Conservation (phyloP, 306 rosid species). For the Begonia fuchsioides region DNA sequence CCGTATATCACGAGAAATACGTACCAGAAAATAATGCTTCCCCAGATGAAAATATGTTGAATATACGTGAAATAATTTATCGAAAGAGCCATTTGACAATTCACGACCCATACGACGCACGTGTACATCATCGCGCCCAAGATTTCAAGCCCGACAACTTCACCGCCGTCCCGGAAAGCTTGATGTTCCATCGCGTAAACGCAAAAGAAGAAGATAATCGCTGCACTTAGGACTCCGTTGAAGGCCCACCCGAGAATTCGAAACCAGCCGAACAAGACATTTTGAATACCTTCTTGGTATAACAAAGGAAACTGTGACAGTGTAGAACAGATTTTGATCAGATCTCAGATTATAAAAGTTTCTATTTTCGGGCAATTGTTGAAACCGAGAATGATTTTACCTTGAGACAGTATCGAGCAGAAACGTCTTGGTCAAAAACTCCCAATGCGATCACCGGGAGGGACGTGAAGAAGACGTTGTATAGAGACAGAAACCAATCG, state of each 20-base stretch:
- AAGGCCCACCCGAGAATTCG: conserved; percentile 53
- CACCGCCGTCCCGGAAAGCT: conserved; percentile 62
- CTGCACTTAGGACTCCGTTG: conserved; percentile 37
- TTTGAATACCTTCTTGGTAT: conserved; percentile 82
- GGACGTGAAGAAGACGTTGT: conserved; percentile 76
- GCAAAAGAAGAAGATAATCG: conserved; percentile 60
- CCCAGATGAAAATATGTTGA: conserved; percentile 81
- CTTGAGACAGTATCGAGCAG: conserved; percentile 56
- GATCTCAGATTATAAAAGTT: too few species aligned
- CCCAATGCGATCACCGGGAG: conserved; percentile 88
- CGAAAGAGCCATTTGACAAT: conserved; percentile 81
- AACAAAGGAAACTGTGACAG: conserved; percentile 53
- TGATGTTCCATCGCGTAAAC: conserved; percentile 36
- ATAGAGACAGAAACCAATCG: conserved; percentile 71
- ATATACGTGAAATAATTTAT: conserved; percentile 61
- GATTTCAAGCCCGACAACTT: conserved; percentile 39
- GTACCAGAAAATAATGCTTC: conserved; percentile 59
- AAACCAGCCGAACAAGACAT: conserved; percentile 62
- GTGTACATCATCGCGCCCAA: conserved; percentile 78
- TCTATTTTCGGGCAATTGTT: too few species aligned
- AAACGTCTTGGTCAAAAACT: conserved; percentile 78
- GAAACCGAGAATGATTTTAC: conserved; percentile 17
- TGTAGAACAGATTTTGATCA: too few species aligned
- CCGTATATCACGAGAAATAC: conserved; percentile 68
- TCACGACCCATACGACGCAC: conserved; percentile 74